These are phyloP conservation scores for Boletus sp. DNA, from an alignment of 1,284 basidiomycete genomes.

Conservation along the genomic window DNA sequence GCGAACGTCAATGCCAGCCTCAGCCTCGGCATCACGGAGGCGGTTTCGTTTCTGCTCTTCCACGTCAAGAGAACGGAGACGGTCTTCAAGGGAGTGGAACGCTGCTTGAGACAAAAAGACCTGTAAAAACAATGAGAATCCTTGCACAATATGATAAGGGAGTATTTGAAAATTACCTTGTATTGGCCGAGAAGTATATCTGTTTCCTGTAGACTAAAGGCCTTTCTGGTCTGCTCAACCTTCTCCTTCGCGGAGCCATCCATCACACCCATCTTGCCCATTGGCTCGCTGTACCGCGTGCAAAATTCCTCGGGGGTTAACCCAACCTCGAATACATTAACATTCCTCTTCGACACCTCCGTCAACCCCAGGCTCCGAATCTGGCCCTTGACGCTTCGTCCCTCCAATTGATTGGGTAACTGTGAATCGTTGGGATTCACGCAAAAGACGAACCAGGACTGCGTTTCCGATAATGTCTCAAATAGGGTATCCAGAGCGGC, in stretches of 20 bases:
- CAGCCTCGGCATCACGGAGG: conserved; percentile 73
- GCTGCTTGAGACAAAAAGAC: conserved; percentile 88
- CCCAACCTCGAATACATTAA: conserved; percentile 77
- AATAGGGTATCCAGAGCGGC: conserved; percentile 85
- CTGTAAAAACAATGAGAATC: conserved; percentile 47
- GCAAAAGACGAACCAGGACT: conserved; percentile 93
- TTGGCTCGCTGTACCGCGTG: conserved; percentile 74
- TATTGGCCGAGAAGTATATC: conserved; percentile 83
- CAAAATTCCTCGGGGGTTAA: conserved; percentile 91
- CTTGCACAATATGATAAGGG: background rate
- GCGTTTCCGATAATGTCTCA: conserved; percentile 87
- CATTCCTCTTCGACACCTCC: conserved; percentile 75
- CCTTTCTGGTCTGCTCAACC: conserved; percentile 62
- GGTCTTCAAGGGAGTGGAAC: conserved; percentile 92
- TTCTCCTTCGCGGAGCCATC: conserved; percentile 59
- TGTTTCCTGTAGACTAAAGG: conserved; percentile 67
- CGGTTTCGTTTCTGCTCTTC: conserved; percentile 84
- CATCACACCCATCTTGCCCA: conserved; percentile 48
- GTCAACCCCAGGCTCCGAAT: conserved; percentile 81
- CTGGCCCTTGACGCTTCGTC: conserved; percentile 90
- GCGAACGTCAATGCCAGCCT: conserved; percentile 71
- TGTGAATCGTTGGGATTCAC: conserved; percentile 95
- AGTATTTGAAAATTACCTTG: conserved; percentile 56
- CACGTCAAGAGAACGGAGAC: conserved; percentile 78
- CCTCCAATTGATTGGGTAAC: conserved; percentile 92